Base-by-base conservation (phyloP, 2,329 filamentous ascomycete species). In the Golovinomyces cichoracearum region DNA sequence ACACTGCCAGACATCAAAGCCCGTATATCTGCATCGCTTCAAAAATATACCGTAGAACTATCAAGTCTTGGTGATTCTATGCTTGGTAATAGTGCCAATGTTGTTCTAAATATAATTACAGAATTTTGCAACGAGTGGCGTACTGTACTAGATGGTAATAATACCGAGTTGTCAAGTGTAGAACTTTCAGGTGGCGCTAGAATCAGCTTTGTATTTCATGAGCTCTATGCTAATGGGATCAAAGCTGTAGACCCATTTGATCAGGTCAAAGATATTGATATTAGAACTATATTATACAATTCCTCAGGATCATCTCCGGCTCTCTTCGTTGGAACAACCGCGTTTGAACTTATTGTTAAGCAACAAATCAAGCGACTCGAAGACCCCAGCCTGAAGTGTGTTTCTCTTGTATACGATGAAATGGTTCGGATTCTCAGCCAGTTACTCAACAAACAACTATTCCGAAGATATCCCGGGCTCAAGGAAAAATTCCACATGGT, bases 131-230 rank as follows among this genome's bases (percentile, higher is more conserved):
- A 93, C 61, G 90, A 98, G 63, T 98, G 93, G 74, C 77, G 88
- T 57, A 93, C 86, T 21, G 84, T 98, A 21, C 66, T 98, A 51
- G 92, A 98, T 57, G 90, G 90, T 57, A 93, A 93, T 66, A 95
- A 92, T 66, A 84, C 84, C 54, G 90, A 98, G 64, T 71, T 98
- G 3, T 95, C 90, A 22, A 93, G 84, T 65, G 74, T 82, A 1
- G 90, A 98, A 64, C 72, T 98, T 52, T 95, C 90, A 5, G 90
- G 90, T 53, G 90, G 90, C 68, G 90, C 90, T 48, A 81, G 90
- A 74, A 98, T 98, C 63, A 93, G 85, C 62, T 98, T 98, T 61
- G 90, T 98, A 42, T 98, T 95, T 73, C 90, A 98, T 66, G 90
- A 98, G 64, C 72, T 98, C 15, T 98, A 98, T 66, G 80, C 85